Evolutionary conservation across 2,329 filamentous ascomycete species (phyloP).

Genomic region (Colletotrichum magnum): DNA sequence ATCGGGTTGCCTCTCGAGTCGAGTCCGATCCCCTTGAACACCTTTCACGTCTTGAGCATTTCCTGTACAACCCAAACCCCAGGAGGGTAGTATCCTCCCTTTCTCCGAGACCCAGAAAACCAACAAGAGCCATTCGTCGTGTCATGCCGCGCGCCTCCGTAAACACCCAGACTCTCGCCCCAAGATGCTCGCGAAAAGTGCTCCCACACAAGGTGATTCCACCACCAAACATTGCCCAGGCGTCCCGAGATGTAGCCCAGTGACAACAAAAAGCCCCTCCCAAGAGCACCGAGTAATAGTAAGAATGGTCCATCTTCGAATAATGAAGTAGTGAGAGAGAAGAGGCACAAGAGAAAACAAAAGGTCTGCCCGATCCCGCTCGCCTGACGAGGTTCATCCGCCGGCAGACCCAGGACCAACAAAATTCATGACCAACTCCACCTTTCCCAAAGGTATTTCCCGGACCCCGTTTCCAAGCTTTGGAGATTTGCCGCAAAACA

Average conservation of each 20-base stretch:
- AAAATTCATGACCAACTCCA: constrained; percentile 53
- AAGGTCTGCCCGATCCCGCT: constrained; percentile 18
- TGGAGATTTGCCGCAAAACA: constrained; percentile 45
- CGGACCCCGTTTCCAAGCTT: constrained; percentile 46
- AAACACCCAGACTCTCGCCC: constrained; percentile 32
- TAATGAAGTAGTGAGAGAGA: constrained; percentile 35
- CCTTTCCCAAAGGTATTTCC: constrained; percentile 46
- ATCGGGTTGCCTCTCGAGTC: constrained; percentile 5
- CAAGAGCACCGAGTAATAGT: constrained; percentile 22
- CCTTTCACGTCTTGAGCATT: constrained; percentile 42
- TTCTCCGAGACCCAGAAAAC: constrained; percentile 29
- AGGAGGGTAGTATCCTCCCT: constrained; percentile 40
- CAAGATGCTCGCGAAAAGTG: constrained; percentile 40
- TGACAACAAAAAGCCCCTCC: constrained; percentile 10
- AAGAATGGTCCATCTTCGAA: constrained; percentile 35
- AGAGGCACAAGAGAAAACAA: constrained; percentile 32
- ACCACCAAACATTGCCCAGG: constrained; percentile 26
- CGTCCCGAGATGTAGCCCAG: constrained; percentile 24
- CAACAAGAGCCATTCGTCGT: constrained; percentile 40
- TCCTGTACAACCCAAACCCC: constrained; percentile 36
- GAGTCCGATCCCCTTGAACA: constrained; percentile 32
- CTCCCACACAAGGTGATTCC: constrained; percentile 34
- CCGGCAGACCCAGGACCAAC: constrained; percentile 27
- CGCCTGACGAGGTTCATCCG: constrained; percentile 24
- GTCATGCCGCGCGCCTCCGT: constrained; percentile 40